A percentile compares a stretch with the other conserved stretches of the same genome.
Evolutionary conservation across 805 yeast species (phyloP).

Genomic region (Wickerhamomyces silvicola): DNA sequence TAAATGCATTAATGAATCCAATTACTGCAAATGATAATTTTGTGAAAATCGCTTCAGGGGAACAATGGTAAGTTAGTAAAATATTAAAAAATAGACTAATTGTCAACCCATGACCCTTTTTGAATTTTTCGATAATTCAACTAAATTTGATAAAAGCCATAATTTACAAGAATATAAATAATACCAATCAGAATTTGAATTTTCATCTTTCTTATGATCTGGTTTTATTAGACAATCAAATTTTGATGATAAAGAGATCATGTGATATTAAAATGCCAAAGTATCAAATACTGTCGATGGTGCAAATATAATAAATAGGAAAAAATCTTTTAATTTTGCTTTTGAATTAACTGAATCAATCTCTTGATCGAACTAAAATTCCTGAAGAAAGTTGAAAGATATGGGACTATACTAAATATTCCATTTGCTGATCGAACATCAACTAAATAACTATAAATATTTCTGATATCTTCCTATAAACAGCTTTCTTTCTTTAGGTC

Average conservation of each 20-base stretch:
- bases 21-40: slow-evolving; percentile 13
- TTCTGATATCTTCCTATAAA: no score
- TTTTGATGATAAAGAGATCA: slow-evolving; percentile 11
- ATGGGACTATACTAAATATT: slow-evolving; percentile 15
- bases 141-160: slow-evolving; percentile 12
- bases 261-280: slow-evolving; percentile 13
- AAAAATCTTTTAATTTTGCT: slow-evolving; percentile 9
- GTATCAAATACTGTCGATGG: slow-evolving; percentile 15
- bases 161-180: slow-evolving; percentile 17
- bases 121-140: slow-evolving; percentile 9
- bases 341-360: slow-evolving; percentile 5
- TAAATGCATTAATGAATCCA: slow-evolving; percentile 13
- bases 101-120: slow-evolving; percentile 4
- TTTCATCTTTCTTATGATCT: slow-evolving; percentile 6
- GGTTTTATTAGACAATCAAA: slow-evolving; percentile 8
- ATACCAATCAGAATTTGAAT: slow-evolving; percentile 14
- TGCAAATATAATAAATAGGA: slow-evolving; percentile 9
- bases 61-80: slow-evolving; percentile 16
- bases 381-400: slow-evolving; percentile 9
- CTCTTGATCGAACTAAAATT: slow-evolving; percentile 12
- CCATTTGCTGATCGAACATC: slow-evolving; percentile 16
- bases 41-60: slow-evolving; percentile 11
- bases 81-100: slow-evolving; percentile 11
- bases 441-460: slow-evolving; percentile 12
- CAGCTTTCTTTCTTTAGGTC: neutral